Base-by-base conservation (phyloP, 2,329 filamentous ascomycete species). In the Cladosporium sp. region DNA sequence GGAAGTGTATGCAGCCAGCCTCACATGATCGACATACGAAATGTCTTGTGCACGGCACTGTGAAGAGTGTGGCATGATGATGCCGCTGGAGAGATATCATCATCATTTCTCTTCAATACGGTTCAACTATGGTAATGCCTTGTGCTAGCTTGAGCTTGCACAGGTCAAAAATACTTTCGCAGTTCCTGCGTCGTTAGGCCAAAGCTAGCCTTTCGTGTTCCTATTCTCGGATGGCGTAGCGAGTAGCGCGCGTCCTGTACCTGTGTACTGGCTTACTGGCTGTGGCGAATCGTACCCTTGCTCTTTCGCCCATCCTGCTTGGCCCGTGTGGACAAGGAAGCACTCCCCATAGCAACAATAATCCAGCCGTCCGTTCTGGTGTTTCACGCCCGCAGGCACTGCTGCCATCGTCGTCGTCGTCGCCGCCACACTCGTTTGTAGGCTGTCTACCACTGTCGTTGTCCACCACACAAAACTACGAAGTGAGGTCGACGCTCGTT, bases 401-500 rank as follows among this genome's bases (percentile, higher is more conserved):
- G 52, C 30, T 55, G 52, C 52, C 28, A 10, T n/a, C 38, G 18
- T 52, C 47, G 47, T 26, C 47, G 47, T 26, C 18, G 49, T 38
- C n/a, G 24, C 24, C 55, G 55, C 55, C 34, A 58, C 55, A 58
- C 34, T 58, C 55, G 55, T 41, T 58, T 41, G 55, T 41, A 24
- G 55, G 52, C 52, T 55, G 52, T 30, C 52, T 32, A 21, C 28
- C 32, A 24, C 26, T 34, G 28, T 11, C 30, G 51, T 15, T 34
- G 28, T 55, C 52, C 41, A 15, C 41, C 41, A 47, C 41, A 47
- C 52, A 36, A 36, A 7, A 18, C 18, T 21, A 3, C 2, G 30
- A 36, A 30, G 57, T 59, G 59, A 54, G 12, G 47, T 62, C 59
- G 30, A 6, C 59, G 47, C 59, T 54, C 59, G 47, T 44, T 61